These are phyloP conservation scores for Penicillium sp. DNA, from an alignment of 2,329 filamentous ascomycete species.

Conservation along the genomic window DNA sequence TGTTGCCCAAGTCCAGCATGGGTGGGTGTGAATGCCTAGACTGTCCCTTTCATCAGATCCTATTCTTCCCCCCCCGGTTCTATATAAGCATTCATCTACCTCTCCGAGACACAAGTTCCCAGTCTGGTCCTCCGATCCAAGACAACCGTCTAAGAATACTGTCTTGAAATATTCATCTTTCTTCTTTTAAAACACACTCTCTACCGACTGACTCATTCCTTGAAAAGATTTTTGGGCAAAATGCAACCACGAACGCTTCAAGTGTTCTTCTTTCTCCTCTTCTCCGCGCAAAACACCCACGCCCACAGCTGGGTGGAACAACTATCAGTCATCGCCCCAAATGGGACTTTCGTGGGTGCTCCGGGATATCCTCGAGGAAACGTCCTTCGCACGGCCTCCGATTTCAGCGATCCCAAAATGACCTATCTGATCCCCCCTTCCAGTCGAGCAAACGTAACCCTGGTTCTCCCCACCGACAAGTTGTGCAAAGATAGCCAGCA, in stretches of 20 bases:
- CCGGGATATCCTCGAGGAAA: conserved; percentile 77
- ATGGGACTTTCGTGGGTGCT: conserved; percentile 72
- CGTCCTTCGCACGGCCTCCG: conserved; percentile 58
- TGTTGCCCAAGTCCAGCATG: conserved; percentile 16
- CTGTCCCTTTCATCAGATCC: neutral
- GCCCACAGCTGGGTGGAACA: conserved; percentile 86
- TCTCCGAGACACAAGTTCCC: conserved; percentile 8
- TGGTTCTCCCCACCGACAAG: conserved; percentile 54
- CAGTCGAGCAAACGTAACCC: conserved; percentile 53
- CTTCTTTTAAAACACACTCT: neutral
- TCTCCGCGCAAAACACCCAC: conserved; percentile 20
- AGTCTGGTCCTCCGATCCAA: conserved; percentile 6
- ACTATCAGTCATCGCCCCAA: conserved; percentile 69
- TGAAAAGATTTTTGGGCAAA: conserved; percentile 3
- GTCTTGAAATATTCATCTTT: neutral
- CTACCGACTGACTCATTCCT: neutral
- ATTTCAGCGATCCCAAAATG: conserved; percentile 62
- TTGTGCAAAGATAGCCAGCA: conserved; percentile 69
- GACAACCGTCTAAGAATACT: neutral
- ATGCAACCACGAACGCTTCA: conserved; percentile 27
- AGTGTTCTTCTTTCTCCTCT: conserved; percentile 30
- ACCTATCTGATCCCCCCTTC: conserved; percentile 65
- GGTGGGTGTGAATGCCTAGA: conserved; percentile 13
- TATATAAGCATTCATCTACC: conserved; percentile 8
- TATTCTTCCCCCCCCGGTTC: neutral